Percentiles rank a stretch among this genome's conserved stretches.
Evolutionary conservation across 2,329 filamentous ascomycete genomes (phyloP).

Genomic region (Botrytis fragariae): DNA sequence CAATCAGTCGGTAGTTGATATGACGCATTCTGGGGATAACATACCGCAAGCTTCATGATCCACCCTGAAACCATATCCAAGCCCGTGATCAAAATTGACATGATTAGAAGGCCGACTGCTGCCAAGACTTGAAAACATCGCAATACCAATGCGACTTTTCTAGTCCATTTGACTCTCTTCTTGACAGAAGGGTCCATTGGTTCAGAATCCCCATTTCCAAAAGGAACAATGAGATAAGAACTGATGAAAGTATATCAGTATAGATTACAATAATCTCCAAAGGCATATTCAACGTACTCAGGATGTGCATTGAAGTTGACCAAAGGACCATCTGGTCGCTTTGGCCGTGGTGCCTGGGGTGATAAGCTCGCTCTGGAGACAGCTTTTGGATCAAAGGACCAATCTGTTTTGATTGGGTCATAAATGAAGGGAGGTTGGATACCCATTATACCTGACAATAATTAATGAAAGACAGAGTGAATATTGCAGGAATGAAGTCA

Average conservation of each 20-base stretch:
- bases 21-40: conserved; percentile 34
- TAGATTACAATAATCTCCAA: background rate
- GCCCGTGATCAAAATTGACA: conserved; percentile 73
- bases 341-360: conserved; percentile 56
- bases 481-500: conserved; percentile 24
- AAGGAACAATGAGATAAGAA: conserved; percentile 61
- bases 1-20: conserved; percentile 24
- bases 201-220: conserved; percentile 58
- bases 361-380: conserved; percentile 74
- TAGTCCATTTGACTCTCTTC: conserved; percentile 64
- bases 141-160: conserved; percentile 67
- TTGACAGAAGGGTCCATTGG: conserved; percentile 71
- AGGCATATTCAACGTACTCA: conserved; percentile 56
- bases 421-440: conserved; percentile 72
- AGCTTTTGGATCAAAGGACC: conserved; percentile 79
- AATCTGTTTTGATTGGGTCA: conserved; percentile 49
- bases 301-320: conserved; percentile 83
- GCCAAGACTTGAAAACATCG: conserved; percentile 66
- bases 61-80: conserved; percentile 64
- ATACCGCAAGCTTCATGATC: conserved; percentile 74
- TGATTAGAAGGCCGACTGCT: conserved; percentile 67
- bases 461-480: conserved; percentile 10
- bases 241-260: conserved; percentile 24
- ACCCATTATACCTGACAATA: conserved; percentile 46
- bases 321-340: conserved; percentile 69